A percentile compares a stretch with the other conserved stretches of the same genome.
Conservation (phyloP, 78 protist species). For the Ministeria vibrans region DNA sequence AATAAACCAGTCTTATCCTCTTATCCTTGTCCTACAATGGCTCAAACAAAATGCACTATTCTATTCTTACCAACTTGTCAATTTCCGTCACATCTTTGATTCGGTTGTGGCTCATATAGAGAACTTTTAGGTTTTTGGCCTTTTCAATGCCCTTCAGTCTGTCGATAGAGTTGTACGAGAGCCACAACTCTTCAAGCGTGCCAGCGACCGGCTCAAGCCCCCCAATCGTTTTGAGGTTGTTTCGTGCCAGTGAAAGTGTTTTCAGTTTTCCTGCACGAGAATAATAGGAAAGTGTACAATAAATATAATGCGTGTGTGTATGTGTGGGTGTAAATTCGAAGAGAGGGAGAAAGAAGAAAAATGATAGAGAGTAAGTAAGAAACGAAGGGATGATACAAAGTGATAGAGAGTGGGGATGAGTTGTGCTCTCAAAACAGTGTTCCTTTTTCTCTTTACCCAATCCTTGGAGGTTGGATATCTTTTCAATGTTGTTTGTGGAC, state of each 20-base stretch:
- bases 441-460: too few species aligned
- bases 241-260: constrained; percentile 60
- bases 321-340: too few species aligned
- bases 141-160: constrained; percentile 43
- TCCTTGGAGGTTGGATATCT: neutral
- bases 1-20: too few species aligned
- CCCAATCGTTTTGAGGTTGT: constrained; percentile 48
- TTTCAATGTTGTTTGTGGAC: neutral
- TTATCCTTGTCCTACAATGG: neutral
- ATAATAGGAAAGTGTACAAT: too few species aligned
- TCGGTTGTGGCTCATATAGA: constrained; percentile 46
- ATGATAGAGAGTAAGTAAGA: neutral
- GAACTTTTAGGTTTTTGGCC: constrained; percentile 29
- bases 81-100: constrained; percentile 36
- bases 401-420: too few species aligned
- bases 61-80: constrained; percentile 7
- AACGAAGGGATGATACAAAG: too few species aligned
- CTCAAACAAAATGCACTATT: too few species aligned
- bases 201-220: constrained; percentile 43
- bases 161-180: constrained; percentile 67
- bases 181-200: constrained; percentile 69
- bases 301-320: too few species aligned
- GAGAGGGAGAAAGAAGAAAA: neutral
- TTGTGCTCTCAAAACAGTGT: too few species aligned
- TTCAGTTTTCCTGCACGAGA: constrained; percentile 25